A percentile compares a stretch with the other conserved stretches of the same genome.
Evolutionary conservation across 306 rosid genomes (phyloP).

Genomic region (Medicago lupulina): DNA sequence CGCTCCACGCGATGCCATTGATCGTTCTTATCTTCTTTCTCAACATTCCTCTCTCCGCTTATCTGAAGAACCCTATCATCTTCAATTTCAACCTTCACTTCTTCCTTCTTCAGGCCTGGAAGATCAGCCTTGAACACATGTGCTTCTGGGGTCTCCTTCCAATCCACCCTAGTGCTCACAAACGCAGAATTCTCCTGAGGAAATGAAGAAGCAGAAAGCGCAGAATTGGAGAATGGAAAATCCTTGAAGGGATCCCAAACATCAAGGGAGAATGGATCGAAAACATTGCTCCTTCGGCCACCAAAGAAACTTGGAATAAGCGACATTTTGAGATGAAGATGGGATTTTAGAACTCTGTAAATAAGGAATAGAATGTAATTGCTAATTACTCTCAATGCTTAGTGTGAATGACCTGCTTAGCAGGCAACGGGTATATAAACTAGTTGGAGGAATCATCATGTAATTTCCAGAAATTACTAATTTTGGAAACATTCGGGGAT

Average conservation of each 20-base stretch:
- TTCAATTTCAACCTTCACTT: slow-evolving; percentile 47
- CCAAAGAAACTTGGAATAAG: slow-evolving; percentile 49
- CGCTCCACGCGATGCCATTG: slow-evolving; percentile 53
- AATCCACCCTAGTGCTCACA: slow-evolving; percentile 36
- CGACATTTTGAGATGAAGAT: slow-evolving; percentile 38
- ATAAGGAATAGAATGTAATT: background rate
- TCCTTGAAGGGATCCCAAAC: slow-evolving; percentile 49
- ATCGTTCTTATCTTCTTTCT: slow-evolving; percentile 39
- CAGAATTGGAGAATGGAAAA: slow-evolving; percentile 25
- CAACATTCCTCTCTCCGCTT: slow-evolving; percentile 44
- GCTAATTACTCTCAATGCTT: background rate
- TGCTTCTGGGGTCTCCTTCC: slow-evolving; percentile 57
- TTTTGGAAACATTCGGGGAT: too few species aligned
- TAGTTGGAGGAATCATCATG: background rate
- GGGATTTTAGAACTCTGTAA: background rate
- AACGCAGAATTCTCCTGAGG: slow-evolving; percentile 42
- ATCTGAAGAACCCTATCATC: slow-evolving; percentile 44
- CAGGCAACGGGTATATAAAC: background rate
- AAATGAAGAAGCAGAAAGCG: slow-evolving; percentile 10
- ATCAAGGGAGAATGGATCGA: slow-evolving; percentile 49
- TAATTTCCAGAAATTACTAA: background rate
- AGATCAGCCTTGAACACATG: slow-evolving; percentile 53
- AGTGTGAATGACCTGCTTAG: background rate
- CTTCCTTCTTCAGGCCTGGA: slow-evolving; percentile 49
- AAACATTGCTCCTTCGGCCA: slow-evolving; percentile 38